These are phyloP conservation scores for Pseudoturritis turrita DNA, from an alignment of 345 rosid species.

Conservation along the genomic window DNA sequence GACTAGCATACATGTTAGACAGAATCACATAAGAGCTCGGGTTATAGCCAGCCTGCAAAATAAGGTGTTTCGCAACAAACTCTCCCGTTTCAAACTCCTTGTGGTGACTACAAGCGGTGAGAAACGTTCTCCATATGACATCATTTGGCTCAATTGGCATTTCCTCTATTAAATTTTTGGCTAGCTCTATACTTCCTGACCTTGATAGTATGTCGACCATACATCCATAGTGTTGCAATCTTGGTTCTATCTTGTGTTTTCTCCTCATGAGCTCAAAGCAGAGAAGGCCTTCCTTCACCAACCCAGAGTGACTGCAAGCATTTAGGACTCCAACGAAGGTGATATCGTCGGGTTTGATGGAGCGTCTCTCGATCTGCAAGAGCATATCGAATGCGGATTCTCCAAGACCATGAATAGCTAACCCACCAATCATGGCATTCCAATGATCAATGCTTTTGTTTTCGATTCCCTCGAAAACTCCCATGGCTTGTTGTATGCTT, in stretches of 20 bases:
- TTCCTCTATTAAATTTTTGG: slow-evolving; percentile 39
- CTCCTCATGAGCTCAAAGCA: slow-evolving; percentile 52
- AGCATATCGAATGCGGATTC: slow-evolving; percentile 42
- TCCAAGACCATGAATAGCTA: slow-evolving; percentile 54
- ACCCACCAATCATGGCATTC: slow-evolving; percentile 59
- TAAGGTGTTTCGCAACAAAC: slow-evolving; percentile 37
- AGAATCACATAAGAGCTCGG: slow-evolving; percentile 47
- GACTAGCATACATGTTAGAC: slow-evolving; percentile 49
- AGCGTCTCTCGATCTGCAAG: slow-evolving; percentile 36
- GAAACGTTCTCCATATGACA: slow-evolving; percentile 50
- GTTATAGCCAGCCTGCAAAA: slow-evolving; percentile 33
- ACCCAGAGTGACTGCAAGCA: slow-evolving; percentile 64
- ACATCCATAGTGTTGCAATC: slow-evolving; percentile 58
- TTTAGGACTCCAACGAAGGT: slow-evolving; percentile 52
- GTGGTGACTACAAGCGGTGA: slow-evolving; percentile 49
- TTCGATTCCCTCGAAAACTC: slow-evolving; percentile 34
- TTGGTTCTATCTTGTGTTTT: slow-evolving; percentile 44
- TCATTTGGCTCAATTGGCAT: slow-evolving; percentile 41
- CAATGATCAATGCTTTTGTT: slow-evolving; percentile 48
- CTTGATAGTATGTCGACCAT: slow-evolving; percentile 50
- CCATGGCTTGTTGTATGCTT: slow-evolving; percentile 41
- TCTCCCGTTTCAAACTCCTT: slow-evolving; percentile 46
- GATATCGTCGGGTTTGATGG: slow-evolving; percentile 43
- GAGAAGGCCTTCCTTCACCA: slow-evolving; percentile 49
- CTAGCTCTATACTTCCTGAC: slow-evolving; percentile 45